These are phyloP conservation scores for Sporothrix curviconia DNA, from an alignment of 2,329 filamentous ascomycete species.

Conservation along the genomic window DNA sequence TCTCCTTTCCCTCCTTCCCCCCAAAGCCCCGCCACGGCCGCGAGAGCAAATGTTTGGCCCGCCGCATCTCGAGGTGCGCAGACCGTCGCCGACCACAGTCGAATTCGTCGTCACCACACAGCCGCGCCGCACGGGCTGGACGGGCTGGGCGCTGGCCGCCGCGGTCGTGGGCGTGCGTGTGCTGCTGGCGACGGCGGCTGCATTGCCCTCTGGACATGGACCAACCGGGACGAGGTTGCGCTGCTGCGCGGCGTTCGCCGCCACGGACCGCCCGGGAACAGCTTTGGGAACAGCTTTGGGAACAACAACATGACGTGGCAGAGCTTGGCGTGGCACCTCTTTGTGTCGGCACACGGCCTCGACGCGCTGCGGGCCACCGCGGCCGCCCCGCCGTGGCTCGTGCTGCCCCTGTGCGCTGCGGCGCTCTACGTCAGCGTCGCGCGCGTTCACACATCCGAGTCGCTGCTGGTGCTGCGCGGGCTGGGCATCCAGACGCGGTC, in stretches of 20 bases:
- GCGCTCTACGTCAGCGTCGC: slow-evolving; percentile 40
- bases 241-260: slow-evolving; percentile 14
- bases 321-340: neutral
- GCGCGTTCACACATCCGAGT: slow-evolving; percentile 61
- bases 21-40: no score
- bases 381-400: slow-evolving; percentile 31
- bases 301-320: neutral
- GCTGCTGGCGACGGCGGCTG: slow-evolving; percentile 36
- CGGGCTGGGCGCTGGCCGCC: slow-evolving; percentile 34
- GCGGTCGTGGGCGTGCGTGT: slow-evolving; percentile 40
- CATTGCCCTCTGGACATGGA: slow-evolving; percentile 44
- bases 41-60: slow-evolving; percentile 50
- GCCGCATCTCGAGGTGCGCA: slow-evolving; percentile 55
- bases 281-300: no score
- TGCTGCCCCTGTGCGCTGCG: slow-evolving; percentile 31
- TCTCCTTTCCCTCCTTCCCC: neutral
- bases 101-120: slow-evolving; percentile 87
- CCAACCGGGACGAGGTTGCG: neutral
- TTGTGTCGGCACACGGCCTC: slow-evolving; percentile 1
- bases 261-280: no score
- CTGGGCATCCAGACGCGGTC: slow-evolving; percentile 85
- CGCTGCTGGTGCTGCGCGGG: slow-evolving; percentile 78
- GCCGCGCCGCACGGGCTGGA: slow-evolving; percentile 32
- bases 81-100: slow-evolving; percentile 80
- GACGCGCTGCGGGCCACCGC: slow-evolving; percentile 7